phyloP scores from a whole-genome alignment of 2,329 filamentous ascomycete genomes.

The Hypoxylon sp. region DNA sequence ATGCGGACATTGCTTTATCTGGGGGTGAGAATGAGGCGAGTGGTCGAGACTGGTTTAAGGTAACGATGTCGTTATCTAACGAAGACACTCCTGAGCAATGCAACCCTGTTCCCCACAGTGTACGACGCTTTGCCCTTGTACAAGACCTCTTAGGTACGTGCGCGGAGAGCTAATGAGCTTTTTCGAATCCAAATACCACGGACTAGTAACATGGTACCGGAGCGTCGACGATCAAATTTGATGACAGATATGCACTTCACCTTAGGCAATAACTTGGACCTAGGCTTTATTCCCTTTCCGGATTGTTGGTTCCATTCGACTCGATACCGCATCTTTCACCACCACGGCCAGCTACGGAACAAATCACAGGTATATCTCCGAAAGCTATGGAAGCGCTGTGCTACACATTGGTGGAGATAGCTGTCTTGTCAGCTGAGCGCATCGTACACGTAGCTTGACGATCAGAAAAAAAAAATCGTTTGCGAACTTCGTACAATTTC shows the following conservation, averaged over 20 bases:
- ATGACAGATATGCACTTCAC: constrained; percentile 33
- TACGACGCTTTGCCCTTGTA: constrained; percentile 37
- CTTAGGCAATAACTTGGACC: constrained; percentile 29
- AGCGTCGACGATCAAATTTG: constrained; percentile 36
- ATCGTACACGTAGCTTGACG: constrained; percentile 47
- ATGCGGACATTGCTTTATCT: constrained; percentile 31
- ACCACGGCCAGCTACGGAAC: constrained; percentile 19
- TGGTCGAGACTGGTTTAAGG: constrained; percentile 34
- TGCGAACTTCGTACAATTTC: constrained; percentile 36
- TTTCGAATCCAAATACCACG: constrained; percentile 36
- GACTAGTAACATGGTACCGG: constrained; percentile 32
- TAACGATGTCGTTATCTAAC: constrained; percentile 46
- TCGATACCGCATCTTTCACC: constrained; percentile 14
- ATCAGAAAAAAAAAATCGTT: constrained; percentile 36
- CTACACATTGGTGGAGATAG: constrained; percentile 41
- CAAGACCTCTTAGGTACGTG: constrained; percentile 33
- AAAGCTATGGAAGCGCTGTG: constrained; percentile 29
- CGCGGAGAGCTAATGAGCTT: constrained; percentile 30
- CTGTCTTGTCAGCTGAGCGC: constrained; percentile 46
- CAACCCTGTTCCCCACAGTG: constrained; percentile 43
- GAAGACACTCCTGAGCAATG: constrained; percentile 36
- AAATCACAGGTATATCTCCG: constrained; percentile 34
- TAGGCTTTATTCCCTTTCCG: constrained; percentile 10
- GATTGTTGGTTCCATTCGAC: constrained; percentile 19
- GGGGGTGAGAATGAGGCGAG: constrained; percentile 31